Base-by-base conservation (phyloP, 225 moss, liverwort and hornwort species). In the Lunularia cruciata region DNA sequence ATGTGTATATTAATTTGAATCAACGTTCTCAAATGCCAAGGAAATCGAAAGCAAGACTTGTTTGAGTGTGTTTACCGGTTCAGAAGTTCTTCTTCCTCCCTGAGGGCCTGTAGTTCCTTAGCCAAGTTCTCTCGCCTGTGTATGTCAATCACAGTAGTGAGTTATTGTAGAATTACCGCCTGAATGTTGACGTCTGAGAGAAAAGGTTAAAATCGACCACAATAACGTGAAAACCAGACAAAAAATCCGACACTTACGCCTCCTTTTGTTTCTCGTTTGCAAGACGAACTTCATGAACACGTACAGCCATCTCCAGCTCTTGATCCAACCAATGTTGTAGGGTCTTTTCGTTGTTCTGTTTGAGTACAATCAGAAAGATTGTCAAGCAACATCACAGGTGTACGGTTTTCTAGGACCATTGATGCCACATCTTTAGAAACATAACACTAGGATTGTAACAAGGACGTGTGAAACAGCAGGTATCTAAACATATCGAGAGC, bases 251-350 rank as follows among this genome's bases (percentile, higher is more conserved):
- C 66, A 69, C 95, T 76, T 90, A 98, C 96, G 87, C 82, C 60
- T 92, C 86, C 79, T 74, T 89, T 78, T 98, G 92, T 57, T 98
- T 98, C 36, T 98, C 90, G 57, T 92, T 89, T 38, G 92, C 92
- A 61, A 83, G 81, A 64, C 96, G 88, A 72, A 98, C 96, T 68
- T 98, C 96, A 48, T 98, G 90, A 14, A 92, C 83, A 64, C 96
- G 96, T 14, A 98, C 87, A 60, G 90, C 85, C 82, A 98, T 86
- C 76, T 98, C 96, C 39, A 98, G 79, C 73, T 98, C 96, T 81
- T 98, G 96, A 26, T 98, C 96, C 68, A 98, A 68, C 96, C 92
- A 90, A 9, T 88, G 84, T 57, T 87, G 92, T 22, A 90, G 83
- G 71, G 71, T 57, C 53, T 86, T 92, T 76, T 92, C 92, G 68